These are phyloP conservation scores for Alternaria arbusti DNA, from an alignment of 2,329 filamentous ascomycete genomes.

Conservation along the genomic window DNA sequence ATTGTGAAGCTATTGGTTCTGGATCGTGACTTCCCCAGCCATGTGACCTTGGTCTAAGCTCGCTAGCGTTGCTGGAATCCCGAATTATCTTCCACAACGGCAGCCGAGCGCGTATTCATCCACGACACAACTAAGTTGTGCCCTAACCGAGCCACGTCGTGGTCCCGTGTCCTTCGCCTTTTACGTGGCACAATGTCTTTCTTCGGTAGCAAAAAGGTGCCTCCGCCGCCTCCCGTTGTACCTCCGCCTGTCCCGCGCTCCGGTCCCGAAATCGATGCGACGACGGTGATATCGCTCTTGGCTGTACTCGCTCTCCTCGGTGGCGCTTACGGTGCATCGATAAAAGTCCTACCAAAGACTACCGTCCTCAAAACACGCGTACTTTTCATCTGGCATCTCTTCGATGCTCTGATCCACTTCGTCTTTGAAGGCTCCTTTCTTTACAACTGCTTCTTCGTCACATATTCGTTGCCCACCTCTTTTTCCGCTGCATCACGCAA, in stretches of 20 bases:
- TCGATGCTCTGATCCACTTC: slow-evolving; percentile 91
- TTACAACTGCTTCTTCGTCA: slow-evolving; percentile 90
- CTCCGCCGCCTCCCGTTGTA: slow-evolving; percentile 63
- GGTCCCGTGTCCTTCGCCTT: neutral
- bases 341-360: slow-evolving; percentile 58
- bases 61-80: slow-evolving; percentile 22
- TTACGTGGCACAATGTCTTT: slow-evolving; percentile 19
- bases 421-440: slow-evolving; percentile 90
- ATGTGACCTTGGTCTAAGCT: slow-evolving; percentile 27
- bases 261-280: slow-evolving; percentile 51
- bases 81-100: slow-evolving; percentile 15
- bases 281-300: slow-evolving; percentile 62
- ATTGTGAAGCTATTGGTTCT: slow-evolving; percentile 31
- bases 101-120: slow-evolving; percentile 11
- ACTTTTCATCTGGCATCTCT: slow-evolving; percentile 93
- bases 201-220: slow-evolving; percentile 29
- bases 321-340: slow-evolving; percentile 58
- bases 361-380: slow-evolving; percentile 68
- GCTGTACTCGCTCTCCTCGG: slow-evolving; percentile 62
- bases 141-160: slow-evolving; percentile 11
- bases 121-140: slow-evolving; percentile 12
- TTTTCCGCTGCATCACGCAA: slow-evolving; percentile 37
- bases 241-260: slow-evolving; percentile 63
- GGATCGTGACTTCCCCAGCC: slow-evolving; percentile 36
- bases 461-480: slow-evolving; percentile 52